These are phyloP conservation scores for Triticum dicoccoides DNA, from an alignment of 176 grass and related monocot genomes.

Conservation along the genomic window DNA sequence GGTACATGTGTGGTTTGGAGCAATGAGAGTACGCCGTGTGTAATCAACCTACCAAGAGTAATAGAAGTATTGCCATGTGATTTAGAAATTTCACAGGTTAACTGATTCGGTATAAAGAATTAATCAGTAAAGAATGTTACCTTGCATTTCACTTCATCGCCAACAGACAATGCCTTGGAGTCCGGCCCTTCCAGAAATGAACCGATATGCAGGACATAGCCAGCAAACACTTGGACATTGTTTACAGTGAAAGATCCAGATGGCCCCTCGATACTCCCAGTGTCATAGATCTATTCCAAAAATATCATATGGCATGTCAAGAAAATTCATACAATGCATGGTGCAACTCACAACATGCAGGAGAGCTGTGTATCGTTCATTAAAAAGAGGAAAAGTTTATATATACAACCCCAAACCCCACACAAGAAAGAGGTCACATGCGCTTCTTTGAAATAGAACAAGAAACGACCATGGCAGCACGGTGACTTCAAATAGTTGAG, in stretches of 20 bases:
- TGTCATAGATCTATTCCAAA: slow-evolving; percentile 79
- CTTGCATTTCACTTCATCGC: slow-evolving; percentile 79
- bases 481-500: neutral
- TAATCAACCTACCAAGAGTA: slow-evolving; percentile 79
- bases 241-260: slow-evolving; percentile 83
- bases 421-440: neutral
- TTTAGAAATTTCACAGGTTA: slow-evolving; percentile 6
- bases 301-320: neutral
- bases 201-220: slow-evolving; percentile 88
- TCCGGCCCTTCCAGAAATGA: slow-evolving; percentile 42
- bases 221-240: slow-evolving; percentile 87
- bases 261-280: slow-evolving; percentile 76
- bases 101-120: neutral
- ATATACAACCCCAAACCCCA: neutral
- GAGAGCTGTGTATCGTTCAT: neutral
- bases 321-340: neutral
- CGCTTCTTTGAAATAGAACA: neutral
- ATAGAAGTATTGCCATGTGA: slow-evolving; percentile 19
- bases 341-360: neutral
- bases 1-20: slow-evolving; percentile 97
- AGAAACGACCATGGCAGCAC: neutral
- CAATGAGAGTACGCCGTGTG: slow-evolving; percentile 63
- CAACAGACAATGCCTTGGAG: slow-evolving; percentile 46
- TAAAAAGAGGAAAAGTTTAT: neutral
- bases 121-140: slow-evolving; percentile 29